A percentile compares a stretch with the other conserved stretches of the same genome.
phyloP scores from a whole-genome alignment of 2,329 filamentous ascomycete genomes.

The Penicillium sp. region DNA sequence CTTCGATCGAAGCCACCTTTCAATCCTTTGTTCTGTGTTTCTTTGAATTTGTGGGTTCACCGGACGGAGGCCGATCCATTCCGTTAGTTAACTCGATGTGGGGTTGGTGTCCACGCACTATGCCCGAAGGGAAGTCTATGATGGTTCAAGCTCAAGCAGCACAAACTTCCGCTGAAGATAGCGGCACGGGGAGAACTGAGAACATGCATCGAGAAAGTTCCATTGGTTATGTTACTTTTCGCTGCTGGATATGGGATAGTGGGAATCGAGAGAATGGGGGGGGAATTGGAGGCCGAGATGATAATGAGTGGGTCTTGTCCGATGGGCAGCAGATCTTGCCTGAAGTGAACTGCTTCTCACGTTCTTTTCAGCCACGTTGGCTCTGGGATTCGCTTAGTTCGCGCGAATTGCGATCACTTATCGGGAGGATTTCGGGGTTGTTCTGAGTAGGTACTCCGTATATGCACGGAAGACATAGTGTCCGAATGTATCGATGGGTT shows the following conservation, averaged over 20 bases:
- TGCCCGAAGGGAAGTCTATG: not conserved
- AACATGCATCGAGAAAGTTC: slow-evolving; percentile 16
- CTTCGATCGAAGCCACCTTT: slow-evolving; percentile 2
- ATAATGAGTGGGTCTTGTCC: not conserved
- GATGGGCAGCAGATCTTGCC: slow-evolving; percentile 22
- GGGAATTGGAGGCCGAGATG: not conserved
- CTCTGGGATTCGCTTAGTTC: not conserved
- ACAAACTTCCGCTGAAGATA: not conserved
- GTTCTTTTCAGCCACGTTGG: slow-evolving; percentile 12
- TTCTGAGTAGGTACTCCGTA: too few relatives aligned
- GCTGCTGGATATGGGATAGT: not conserved
- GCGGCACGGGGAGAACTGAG: not conserved
- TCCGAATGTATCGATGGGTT: too few relatives aligned
- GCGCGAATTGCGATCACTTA: not conserved
- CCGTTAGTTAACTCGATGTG: slow-evolving; percentile 4
- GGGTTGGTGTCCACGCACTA: not conserved
- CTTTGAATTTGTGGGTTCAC: slow-evolving; percentile 2
- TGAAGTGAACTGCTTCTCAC: slow-evolving; percentile 4
- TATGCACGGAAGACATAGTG: too few relatives aligned
- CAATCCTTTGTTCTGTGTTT: not conserved
- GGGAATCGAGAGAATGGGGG: not conserved
- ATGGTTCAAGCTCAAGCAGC: not conserved
- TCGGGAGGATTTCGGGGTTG: too few relatives aligned
- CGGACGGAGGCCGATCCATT: not conserved
- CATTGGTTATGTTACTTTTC: slow-evolving; percentile 10